Base-by-base conservation (phyloP, 2,329 filamentous ascomycete genomes). In the Epichloe hybrida region DNA sequence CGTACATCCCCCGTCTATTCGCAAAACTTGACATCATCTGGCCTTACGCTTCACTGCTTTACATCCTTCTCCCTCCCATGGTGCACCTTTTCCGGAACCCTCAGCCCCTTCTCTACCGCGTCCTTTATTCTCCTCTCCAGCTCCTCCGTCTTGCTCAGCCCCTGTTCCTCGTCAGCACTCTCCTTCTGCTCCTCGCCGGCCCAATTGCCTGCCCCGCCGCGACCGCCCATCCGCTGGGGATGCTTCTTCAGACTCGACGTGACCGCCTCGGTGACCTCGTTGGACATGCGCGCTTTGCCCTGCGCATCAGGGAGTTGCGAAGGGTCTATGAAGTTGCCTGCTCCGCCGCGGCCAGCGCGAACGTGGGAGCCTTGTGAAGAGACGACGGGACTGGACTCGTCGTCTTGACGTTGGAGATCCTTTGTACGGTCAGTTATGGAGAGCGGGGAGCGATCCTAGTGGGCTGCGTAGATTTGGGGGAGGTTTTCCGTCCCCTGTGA, bases 131-230 rank as follows among this genome's bases (percentile, higher is more conserved):
- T 66, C 52, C 61, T 65, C 60, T 74, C 71, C 27, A 76, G 55
- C 51, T 69, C 65, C 23, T 66, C 64, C 45, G 58, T 63, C 58
- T 56, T 65, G 52, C 45, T 58, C 63, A 50, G 59, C 55, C 61
- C 57, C 17, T 58, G 53, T 5, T 53, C 47, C 7, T 57, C 55
- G 9, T 45, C 38, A 31, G 52, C 43, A 35, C 46, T 49, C 55
- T 64, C 61, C 46, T 61, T 60, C n/a, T 56, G 55, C 48, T 59
- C 61, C 12, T 58, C 62, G 42, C 54, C 55, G 43, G 56, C 59
- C 66, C 73, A 81, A 61, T 80, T 81, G 2, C 77, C 79, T 1
- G 75, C 76, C n/a, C 78, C 78, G 23, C 78, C 79, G 5, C 78
- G 71, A 0, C 79, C 78, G 17, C 55, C 57, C 47, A 62, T 52